Base-by-base conservation (phyloP, 257 asterid genomes). In the Forsythia viridissima region DNA sequence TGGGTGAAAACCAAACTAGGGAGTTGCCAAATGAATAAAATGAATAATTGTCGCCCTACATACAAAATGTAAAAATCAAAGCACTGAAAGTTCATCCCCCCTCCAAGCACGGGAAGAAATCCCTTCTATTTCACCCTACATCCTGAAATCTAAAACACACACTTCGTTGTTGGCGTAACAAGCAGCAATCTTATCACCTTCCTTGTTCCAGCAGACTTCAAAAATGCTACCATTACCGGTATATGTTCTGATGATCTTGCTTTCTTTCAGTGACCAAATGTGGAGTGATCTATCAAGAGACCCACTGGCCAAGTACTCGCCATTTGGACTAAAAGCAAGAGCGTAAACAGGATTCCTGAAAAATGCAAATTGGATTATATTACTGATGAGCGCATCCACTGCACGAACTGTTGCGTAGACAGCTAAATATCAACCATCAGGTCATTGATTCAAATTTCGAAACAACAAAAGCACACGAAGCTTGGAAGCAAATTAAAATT, bases 271-370 rank as follows among this genome's bases (percentile, higher is more conserved):
- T n/a, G 86, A 82, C 84, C 84, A 85, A 69, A 82, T 40, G 37
- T 70, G 82, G 20, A 85, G 37, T 2, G 71, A 70, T 71, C 77
- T 80, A 78, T 82, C 88, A 7, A 77, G 80, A 39, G 86, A 85
- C 16, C 86, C 88, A 70, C 82, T 85, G 34, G 88, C 88, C 72
- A 85, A 68, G 57, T 65, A 85, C 78, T 76, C 70, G 0, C 88
- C 88, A 48, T 81, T 82, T 68, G 86, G 86, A 80, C 88, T 80
- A 77, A 85, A 85, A 15, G 83, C 84, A 34, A 85, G 63, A 40
- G 84, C 66, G 42, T 85, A 82, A 2, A 85, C 88, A 5, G 84
- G 76, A 43, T 73, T 84, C 78, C 88, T 85, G 80, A 37, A 48
- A 66, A 69, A 79, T 67, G 15, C 36, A 72, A 76, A 34, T 11